phyloP scores from a whole-genome alignment of 208 protist genomes.

The Porcisia deanei region DNA sequence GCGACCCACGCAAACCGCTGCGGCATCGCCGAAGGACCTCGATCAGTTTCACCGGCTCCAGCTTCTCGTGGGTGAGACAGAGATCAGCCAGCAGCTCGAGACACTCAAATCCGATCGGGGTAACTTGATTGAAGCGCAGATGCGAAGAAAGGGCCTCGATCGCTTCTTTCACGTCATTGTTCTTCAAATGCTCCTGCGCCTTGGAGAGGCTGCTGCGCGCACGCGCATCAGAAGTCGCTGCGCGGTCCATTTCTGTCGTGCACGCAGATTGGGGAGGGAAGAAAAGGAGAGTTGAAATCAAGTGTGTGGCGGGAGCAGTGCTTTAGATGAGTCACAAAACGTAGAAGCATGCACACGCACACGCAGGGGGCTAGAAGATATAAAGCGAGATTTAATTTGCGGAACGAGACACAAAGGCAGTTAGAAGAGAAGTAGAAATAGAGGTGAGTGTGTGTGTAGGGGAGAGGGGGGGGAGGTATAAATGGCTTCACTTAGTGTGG shows the following conservation, averaged over 20 bases:
- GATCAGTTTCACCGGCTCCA: constrained; percentile 23
- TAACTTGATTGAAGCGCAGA: constrained; percentile 40
- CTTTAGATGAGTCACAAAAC: no score
- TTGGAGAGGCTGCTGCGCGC: constrained; percentile 53
- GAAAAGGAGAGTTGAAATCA: not conserved
- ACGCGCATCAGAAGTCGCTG: constrained; percentile 44
- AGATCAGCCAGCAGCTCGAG: constrained; percentile 66
- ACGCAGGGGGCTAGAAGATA: not conserved
- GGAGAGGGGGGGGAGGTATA: not conserved
- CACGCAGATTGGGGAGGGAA: constrained; percentile 1
- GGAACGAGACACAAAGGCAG: not conserved
- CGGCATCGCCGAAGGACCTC: constrained; percentile 35
- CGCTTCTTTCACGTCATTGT: constrained; percentile 48
- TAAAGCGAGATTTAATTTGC: no score
- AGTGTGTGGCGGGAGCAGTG: not conserved
- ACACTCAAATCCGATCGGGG: constrained; percentile 44
- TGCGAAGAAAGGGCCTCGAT: constrained; percentile 45
- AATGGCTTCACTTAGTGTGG: no score
- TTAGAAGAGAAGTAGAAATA: not conserved
- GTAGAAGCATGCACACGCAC: not conserved
- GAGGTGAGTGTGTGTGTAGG: not conserved
- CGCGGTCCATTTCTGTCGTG: constrained; percentile 14
- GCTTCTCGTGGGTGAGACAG: constrained; percentile 43
- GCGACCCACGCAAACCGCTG: constrained; percentile 49
- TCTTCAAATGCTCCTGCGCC: constrained; percentile 48